A percentile compares a stretch with the other conserved stretches of the same genome.
phyloP scores from a whole-genome alignment of 805 yeast genomes.

The Saccharomycopsis malanga region DNA sequence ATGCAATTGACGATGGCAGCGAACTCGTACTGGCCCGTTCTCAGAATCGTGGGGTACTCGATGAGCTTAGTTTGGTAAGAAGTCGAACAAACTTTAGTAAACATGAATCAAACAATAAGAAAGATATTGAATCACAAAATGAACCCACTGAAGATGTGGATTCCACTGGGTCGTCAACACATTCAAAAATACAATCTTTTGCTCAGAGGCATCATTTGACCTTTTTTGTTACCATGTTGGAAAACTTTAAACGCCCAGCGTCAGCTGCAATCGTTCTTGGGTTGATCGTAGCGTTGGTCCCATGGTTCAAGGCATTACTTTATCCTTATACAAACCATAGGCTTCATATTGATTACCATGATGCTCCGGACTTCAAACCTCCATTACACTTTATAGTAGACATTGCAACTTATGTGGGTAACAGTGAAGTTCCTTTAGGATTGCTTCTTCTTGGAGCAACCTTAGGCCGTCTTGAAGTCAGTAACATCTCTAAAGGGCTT shows the following conservation, averaged over 20 bases:
- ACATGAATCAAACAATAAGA: neutral
- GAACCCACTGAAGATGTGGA: neutral
- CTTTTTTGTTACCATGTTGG: slow-evolving; percentile 27
- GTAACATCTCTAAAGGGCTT: slow-evolving; percentile 58
- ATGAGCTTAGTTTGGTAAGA: neutral
- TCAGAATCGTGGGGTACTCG: neutral
- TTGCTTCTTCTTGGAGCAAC: slow-evolving; percentile 82
- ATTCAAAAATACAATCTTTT: too few species aligned
- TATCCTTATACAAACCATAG: slow-evolving; percentile 39
- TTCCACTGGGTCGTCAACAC: neutral
- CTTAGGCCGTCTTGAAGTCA: slow-evolving; percentile 64
- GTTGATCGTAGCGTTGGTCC: slow-evolving; percentile 69
- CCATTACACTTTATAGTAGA: slow-evolving; percentile 85
- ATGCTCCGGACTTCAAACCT: slow-evolving; percentile 84
- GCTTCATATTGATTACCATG: slow-evolving; percentile 37
- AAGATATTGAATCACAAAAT: neutral
- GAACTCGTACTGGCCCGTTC: neutral
- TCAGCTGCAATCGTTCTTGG: slow-evolving; percentile 63
- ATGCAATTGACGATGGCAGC: neutral
- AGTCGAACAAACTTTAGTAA: neutral
- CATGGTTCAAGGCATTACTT: slow-evolving; percentile 77
- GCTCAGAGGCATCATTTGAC: too few species aligned
- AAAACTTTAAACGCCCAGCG: slow-evolving; percentile 65
- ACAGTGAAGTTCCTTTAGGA: slow-evolving; percentile 89
- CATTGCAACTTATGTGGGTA: slow-evolving; percentile 68